phyloP scores from a whole-genome alignment of 2,329 filamentous ascomycete genomes.

The Ophiostoma quercus region DNA sequence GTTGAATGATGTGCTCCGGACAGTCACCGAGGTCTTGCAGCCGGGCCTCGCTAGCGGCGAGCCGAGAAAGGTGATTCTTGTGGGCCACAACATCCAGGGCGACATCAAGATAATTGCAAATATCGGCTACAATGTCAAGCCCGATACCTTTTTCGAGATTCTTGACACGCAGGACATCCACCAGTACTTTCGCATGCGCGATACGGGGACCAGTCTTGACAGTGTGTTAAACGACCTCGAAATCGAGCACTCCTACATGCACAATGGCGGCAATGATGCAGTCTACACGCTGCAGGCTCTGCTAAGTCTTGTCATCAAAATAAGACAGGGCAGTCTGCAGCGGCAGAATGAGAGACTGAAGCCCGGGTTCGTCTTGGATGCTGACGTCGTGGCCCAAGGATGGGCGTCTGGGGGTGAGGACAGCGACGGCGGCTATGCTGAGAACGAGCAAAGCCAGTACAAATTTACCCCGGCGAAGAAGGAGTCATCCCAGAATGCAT shows the following conservation, averaged over 20 bases:
- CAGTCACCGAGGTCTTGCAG: constrained; percentile 31
- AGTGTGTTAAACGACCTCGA: constrained; percentile 59
- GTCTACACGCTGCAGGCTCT: constrained; percentile 71
- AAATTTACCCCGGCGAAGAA: not conserved
- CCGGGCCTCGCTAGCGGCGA: constrained; percentile 13
- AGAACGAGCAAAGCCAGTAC: not conserved
- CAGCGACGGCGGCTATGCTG: constrained; percentile 32
- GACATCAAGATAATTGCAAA: constrained; percentile 65
- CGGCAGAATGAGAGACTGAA: constrained; percentile 19
- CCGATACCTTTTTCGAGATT: constrained; percentile 54
- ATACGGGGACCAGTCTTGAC: constrained; percentile 50
- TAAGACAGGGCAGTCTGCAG: constrained; percentile 31
- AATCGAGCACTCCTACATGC: constrained; percentile 60
- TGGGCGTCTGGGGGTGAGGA: constrained; percentile 34
- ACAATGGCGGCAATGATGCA: constrained; percentile 86
- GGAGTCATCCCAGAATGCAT: not conserved
- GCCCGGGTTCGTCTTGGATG: constrained; percentile 10
- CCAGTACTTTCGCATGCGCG: constrained; percentile 53
- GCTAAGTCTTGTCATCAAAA: constrained; percentile 52
- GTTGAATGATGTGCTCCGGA: constrained; percentile 33
- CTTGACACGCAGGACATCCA: constrained; percentile 72
- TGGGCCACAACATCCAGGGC: constrained; percentile 66
- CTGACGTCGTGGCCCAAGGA: constrained; percentile 26
- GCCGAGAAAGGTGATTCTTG: constrained; percentile 56
- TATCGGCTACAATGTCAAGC: constrained; percentile 58